Conservation (phyloP, 2,329 filamentous ascomycete genomes). For the Hypoxylon sp. region DNA sequence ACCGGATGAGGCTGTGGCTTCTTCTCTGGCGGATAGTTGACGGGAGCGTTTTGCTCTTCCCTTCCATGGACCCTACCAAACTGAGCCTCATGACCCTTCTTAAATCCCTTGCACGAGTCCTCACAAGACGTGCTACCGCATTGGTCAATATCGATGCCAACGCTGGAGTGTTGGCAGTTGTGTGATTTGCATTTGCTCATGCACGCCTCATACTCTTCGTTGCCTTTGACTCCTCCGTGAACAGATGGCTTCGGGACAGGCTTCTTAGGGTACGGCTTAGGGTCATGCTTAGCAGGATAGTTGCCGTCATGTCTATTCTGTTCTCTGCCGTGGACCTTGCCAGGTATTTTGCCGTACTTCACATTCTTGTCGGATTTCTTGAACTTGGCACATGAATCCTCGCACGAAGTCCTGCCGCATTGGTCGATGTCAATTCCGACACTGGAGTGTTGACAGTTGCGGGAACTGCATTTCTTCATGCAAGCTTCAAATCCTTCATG, state of each 20-base stretch:
- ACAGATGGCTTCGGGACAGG: neutral
- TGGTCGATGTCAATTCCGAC: constrained; percentile 29
- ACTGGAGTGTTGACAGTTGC: constrained; percentile 34
- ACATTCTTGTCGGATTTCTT: neutral
- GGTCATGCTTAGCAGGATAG: neutral
- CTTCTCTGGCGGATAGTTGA: neutral
- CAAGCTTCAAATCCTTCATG: constrained; percentile 20
- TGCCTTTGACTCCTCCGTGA: neutral
- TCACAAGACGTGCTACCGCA: constrained; percentile 29
- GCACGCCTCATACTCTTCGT: constrained; percentile 23
- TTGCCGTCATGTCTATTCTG: neutral
- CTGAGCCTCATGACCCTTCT: neutral
- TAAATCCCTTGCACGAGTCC: constrained; percentile 15
- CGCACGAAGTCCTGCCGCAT: constrained; percentile 29
- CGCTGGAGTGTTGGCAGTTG: constrained; percentile 31
- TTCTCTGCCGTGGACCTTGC: neutral
- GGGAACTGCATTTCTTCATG: constrained; percentile 31
- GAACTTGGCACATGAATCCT: constrained; percentile 19
- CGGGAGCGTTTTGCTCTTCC: neutral
- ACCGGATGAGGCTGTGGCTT: neutral
- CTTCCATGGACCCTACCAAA: neutral
- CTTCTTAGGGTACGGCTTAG: neutral
- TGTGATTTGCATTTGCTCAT: constrained; percentile 26
- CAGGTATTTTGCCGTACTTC: neutral
- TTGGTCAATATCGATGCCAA: constrained; percentile 23